Conservation (phyloP, 345 rosid genomes). For the Firmiana major region DNA sequence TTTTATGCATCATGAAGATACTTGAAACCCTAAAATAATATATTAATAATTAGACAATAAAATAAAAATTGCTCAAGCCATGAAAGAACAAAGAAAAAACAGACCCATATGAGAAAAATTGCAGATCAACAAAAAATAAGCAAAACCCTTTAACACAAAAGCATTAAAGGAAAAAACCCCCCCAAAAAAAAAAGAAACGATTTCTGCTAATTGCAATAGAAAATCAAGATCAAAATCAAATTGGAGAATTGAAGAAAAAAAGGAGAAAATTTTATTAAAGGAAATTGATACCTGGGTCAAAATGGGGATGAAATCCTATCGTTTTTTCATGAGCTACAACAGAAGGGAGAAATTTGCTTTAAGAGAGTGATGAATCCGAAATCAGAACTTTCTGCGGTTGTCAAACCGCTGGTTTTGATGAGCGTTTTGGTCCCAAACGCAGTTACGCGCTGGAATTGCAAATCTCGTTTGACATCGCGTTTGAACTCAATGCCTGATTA, state of each 20-base stretch:
- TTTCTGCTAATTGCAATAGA: neutral
- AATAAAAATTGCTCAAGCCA: neutral
- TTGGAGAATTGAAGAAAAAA: neutral
- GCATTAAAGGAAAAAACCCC: neutral
- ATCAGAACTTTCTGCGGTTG: slow-evolving; percentile 1
- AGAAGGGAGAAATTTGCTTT: neutral
- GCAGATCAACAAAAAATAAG: neutral
- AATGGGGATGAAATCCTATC: neutral
- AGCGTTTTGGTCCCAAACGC: neutral
- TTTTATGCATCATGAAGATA: neutral
- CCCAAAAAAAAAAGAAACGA: neutral
- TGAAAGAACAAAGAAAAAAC: neutral
- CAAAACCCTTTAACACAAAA: neutral
- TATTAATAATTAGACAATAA: neutral
- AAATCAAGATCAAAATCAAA: neutral
- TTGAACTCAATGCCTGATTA: neutral
- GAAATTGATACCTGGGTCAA: neutral
- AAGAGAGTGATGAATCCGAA: neutral
- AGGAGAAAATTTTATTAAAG: neutral
- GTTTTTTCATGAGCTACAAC: neutral
- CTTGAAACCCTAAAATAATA: neutral
- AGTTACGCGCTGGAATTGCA: neutral
- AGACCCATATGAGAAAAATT: neutral
- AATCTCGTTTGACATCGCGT: neutral
- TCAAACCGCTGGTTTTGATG: neutral